These are phyloP conservation scores for Primulina eburnea DNA, from an alignment of 257 asterid species.

Conservation along the genomic window DNA sequence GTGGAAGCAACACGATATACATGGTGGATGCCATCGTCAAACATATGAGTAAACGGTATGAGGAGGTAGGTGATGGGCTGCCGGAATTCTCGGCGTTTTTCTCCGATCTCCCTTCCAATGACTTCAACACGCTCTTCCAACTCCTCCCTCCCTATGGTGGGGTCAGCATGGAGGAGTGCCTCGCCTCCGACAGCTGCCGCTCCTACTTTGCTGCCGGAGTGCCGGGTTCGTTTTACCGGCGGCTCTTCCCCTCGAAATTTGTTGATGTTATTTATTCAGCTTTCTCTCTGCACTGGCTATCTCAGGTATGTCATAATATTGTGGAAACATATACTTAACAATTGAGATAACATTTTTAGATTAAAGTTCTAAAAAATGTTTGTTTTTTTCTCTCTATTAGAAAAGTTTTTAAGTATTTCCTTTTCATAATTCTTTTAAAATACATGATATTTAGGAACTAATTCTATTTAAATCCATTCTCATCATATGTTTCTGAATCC, in stretches of 20 bases:
- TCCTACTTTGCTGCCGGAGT: constrained; percentile 93
- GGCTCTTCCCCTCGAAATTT: constrained; percentile 74
- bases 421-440: no score
- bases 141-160: constrained; percentile 78
- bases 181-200: constrained; percentile 69
- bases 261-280: constrained; percentile 86
- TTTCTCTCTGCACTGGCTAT: constrained; percentile 96
- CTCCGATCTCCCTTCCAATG: constrained; percentile 89
- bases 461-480: no score
- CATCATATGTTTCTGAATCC: no score
- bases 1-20: constrained; percentile 82
- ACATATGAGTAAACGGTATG: constrained; percentile 67
- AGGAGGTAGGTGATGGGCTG: constrained; percentile 37
- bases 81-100: constrained; percentile 88
- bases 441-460: no score
- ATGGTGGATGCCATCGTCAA: constrained; percentile 70
- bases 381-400: no score
- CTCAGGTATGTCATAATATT: constrained; percentile 52
- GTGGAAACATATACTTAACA: no score
- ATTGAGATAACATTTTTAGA: no score
- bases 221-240: constrained; percentile 86
- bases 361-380: no score
- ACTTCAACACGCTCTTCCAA: constrained; percentile 85
- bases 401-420: no score
- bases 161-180: constrained; percentile 81